Percentiles rank a stretch among this genome's conserved stretches.
phyloP scores from a whole-genome alignment of 2,329 filamentous ascomycete species.

The Penicillium palitans region DNA sequence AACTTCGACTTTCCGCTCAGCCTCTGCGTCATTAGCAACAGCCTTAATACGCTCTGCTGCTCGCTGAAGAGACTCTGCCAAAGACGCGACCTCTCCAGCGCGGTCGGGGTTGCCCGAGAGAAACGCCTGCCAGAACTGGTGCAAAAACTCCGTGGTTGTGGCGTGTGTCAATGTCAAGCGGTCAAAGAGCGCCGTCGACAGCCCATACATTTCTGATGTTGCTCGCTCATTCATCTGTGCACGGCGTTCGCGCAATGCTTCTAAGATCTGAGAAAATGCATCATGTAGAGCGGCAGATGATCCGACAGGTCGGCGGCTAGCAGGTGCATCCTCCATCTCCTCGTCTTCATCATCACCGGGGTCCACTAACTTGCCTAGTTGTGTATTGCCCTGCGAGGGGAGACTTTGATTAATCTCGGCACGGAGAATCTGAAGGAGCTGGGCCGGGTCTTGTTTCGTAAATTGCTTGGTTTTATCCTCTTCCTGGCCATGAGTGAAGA shows the following conservation, averaged over 20 bases:
- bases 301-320: constrained; percentile 56
- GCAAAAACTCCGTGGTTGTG: constrained; percentile 92
- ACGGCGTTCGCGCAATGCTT: constrained; percentile 60
- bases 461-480: constrained; percentile 58
- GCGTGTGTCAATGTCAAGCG: constrained; percentile 76
- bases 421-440: constrained; percentile 66
- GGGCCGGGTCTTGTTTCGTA: constrained; percentile 66
- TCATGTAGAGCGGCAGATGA: constrained; percentile 65
- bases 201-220: constrained; percentile 45
- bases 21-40: constrained; percentile 77
- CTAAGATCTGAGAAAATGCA: constrained; percentile 58
- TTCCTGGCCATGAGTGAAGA: constrained; percentile 62
- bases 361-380: constrained; percentile 63
- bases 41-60: constrained; percentile 77
- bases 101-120: constrained; percentile 82
- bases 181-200: constrained; percentile 57
- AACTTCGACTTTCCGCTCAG: constrained; percentile 67
- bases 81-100: constrained; percentile 74
- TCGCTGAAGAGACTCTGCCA: constrained; percentile 77
- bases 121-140: constrained; percentile 94
- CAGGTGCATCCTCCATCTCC: constrained; percentile 46
- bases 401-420: constrained; percentile 55
- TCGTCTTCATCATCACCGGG: constrained; percentile 60
- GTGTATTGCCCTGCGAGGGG: constrained; percentile 60
- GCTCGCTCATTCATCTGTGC: constrained; percentile 41